phyloP scores from a whole-genome alignment of 2,329 filamentous ascomycete genomes.

The Talaromyces pinophilus region DNA sequence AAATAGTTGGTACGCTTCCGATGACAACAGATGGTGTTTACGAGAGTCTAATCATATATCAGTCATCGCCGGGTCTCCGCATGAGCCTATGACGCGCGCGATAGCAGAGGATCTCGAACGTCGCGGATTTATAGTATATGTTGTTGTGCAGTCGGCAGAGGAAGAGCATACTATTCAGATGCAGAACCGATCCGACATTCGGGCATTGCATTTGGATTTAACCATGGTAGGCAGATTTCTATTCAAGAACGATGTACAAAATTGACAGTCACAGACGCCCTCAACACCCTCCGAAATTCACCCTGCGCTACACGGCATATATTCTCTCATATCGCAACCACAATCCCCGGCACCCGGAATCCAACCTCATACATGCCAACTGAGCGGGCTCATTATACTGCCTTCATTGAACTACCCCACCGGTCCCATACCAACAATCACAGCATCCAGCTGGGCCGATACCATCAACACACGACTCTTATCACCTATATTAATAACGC shows the following conservation, averaged over 20 bases:
- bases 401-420: constrained; percentile 77
- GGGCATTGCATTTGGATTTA: constrained; percentile 78
- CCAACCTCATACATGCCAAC: constrained; percentile 70
- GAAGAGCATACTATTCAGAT: constrained; percentile 49
- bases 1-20: constrained; percentile 65
- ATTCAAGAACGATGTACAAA: no score
- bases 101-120: constrained; percentile 84
- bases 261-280: constrained; percentile 40
- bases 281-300: constrained; percentile 58
- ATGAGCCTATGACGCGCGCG: constrained; percentile 79
- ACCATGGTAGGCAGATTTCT: no score
- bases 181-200: constrained; percentile 77
- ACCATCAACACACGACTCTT: constrained; percentile 90
- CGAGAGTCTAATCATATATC: constrained; percentile 32
- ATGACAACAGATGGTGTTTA: background rate
- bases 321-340: constrained; percentile 69
- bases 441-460: constrained; percentile 81
- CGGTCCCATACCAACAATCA: constrained; percentile 81
- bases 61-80: constrained; percentile 84
- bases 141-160: constrained; percentile 58
- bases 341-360: constrained; percentile 76
- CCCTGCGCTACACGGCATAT: constrained; percentile 70
- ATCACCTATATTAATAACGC: constrained; percentile 82
- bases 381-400: constrained; percentile 80
- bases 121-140: constrained; percentile 88